These are phyloP conservation scores for Trichoderma breve DNA, from an alignment of 2,329 filamentous ascomycete genomes.

Conservation along the genomic window DNA sequence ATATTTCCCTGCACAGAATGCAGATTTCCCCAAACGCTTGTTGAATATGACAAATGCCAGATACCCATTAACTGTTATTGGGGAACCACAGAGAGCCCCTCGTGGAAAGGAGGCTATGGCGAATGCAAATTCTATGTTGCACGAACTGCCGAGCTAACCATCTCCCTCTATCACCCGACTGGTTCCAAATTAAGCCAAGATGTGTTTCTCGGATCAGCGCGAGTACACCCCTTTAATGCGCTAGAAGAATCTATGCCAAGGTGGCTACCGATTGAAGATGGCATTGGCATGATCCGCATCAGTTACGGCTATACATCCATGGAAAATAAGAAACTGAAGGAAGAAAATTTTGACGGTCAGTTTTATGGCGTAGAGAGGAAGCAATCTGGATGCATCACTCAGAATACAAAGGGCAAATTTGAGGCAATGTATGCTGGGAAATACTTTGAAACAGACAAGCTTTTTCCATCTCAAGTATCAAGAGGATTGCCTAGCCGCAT, in stretches of 20 bases:
- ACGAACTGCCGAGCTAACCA: not conserved
- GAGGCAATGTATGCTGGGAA: not conserved
- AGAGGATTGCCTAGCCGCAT: slow-evolving; percentile 56
- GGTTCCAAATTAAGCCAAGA: not conserved
- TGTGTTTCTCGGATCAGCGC: not conserved
- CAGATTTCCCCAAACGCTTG: not conserved
- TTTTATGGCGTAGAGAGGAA: not conserved
- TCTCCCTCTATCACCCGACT: not conserved
- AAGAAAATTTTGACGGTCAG: not conserved
- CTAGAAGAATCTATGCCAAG: not conserved
- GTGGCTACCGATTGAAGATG: not conserved
- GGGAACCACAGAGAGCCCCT: not conserved
- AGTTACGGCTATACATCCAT: not conserved
- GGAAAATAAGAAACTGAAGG: not conserved
- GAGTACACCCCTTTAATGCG: not conserved
- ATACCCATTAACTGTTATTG: not conserved
- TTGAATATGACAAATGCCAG: not conserved
- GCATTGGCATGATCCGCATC: not conserved
- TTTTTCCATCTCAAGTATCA: not conserved
- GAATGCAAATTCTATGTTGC: not conserved
- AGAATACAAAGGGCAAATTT: not conserved
- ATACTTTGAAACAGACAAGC: not conserved
- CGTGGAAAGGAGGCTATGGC: not conserved
- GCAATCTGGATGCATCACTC: not conserved
- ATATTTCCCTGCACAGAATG: too few relatives aligned